phyloP scores from a whole-genome alignment of 768 basidiomycete species.

The Clitopilus passeckerianus region DNA sequence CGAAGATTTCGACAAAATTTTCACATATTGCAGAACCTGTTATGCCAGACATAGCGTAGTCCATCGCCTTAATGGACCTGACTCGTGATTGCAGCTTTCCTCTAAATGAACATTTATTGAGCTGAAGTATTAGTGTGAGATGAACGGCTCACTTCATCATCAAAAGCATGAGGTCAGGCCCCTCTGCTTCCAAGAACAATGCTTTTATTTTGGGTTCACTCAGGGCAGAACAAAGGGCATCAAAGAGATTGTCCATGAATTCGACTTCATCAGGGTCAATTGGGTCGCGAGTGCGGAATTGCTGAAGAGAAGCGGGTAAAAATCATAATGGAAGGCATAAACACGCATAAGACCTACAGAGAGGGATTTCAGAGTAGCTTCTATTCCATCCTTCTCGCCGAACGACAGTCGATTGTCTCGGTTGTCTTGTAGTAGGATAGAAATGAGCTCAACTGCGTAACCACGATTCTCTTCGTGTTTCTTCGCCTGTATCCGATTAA shows the following conservation, averaged over 20 bases:
- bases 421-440: conserved; percentile 81
- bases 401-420: conserved; percentile 63
- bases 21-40: conserved; percentile 69
- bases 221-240: conserved; percentile 81
- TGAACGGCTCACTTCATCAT: conserved; percentile 79
- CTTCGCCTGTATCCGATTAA: conserved; percentile 69
- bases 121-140: conserved; percentile 1
- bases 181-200: conserved; percentile 85
- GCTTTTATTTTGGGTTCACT: conserved; percentile 75
- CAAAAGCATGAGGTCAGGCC: conserved; percentile 95
- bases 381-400: conserved; percentile 74
- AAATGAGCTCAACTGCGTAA: conserved; percentile 91
- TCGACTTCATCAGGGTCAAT: conserved; percentile 86
- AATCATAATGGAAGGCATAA: conserved; percentile 5
- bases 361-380: conserved; percentile 66
- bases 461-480: conserved; percentile 85
- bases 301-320: conserved; percentile 35
- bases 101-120: conserved; percentile 30
- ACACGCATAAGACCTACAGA: conserved; percentile 53
- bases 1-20: conserved; percentile 81
- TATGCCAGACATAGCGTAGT: conserved; percentile 83
- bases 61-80: conserved; percentile 84
- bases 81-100: conserved; percentile 80
- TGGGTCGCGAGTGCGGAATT: conserved; percentile 85
- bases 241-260: conserved; percentile 98